Evolutionary conservation across 2,329 filamentous ascomycete genomes (phyloP).

Genomic region (Nemania diffusa): DNA sequence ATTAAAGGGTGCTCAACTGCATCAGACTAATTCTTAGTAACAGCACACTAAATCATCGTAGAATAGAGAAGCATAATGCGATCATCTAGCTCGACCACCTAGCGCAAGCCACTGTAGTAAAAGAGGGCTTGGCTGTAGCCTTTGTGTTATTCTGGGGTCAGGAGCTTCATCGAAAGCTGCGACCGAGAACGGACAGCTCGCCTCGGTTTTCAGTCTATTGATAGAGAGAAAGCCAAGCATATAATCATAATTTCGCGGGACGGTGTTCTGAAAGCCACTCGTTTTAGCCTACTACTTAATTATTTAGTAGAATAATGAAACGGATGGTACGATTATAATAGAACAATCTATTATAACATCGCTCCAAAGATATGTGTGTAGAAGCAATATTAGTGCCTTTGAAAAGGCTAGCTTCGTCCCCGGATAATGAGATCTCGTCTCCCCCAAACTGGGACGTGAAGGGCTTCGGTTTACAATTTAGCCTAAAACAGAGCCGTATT

Average conservation of each 20-base stretch:
- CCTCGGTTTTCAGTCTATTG: background rate
- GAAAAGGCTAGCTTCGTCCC: slow-evolving; percentile 3
- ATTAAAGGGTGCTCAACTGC: background rate
- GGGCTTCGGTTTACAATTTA: slow-evolving; percentile 18
- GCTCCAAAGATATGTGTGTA: background rate
- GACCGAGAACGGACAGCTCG: background rate
- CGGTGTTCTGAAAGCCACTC: background rate
- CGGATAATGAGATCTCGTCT: slow-evolving; percentile 12
- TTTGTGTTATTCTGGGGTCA: background rate
- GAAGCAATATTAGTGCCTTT: background rate
- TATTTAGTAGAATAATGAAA: background rate
- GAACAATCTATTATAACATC: background rate
- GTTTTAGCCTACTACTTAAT: background rate
- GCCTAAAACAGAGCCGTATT: slow-evolving; percentile 21
- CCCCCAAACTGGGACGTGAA: slow-evolving; percentile 8
- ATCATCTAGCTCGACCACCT: background rate
- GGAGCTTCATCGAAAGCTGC: background rate
- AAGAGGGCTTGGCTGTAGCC: slow-evolving; percentile 1
- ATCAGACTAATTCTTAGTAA: background rate
- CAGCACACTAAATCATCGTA: background rate
- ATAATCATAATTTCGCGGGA: background rate
- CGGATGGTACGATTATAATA: background rate
- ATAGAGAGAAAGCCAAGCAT: background rate
- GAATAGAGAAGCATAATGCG: slow-evolving; percentile 2
- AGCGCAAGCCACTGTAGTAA: slow-evolving; percentile 10